These are phyloP conservation scores for Saccharomyces pastorianus DNA, from an alignment of 1,139 yeast species.

Conservation along the genomic window DNA sequence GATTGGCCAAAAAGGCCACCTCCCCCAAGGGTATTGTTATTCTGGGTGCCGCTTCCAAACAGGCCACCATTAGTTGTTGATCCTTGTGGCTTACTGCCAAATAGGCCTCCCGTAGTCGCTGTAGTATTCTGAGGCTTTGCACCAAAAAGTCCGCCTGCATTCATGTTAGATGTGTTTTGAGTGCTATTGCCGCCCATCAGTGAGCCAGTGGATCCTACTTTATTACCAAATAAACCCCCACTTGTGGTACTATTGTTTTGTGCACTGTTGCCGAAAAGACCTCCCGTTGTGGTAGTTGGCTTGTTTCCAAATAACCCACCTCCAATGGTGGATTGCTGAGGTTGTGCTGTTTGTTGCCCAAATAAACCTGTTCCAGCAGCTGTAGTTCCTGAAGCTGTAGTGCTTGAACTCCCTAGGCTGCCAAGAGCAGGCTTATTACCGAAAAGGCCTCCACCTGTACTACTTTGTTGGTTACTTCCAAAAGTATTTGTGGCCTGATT, in stretches of 20 bases:
- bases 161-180: constrained; percentile 5
- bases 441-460: constrained; percentile 18
- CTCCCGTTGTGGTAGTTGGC: constrained; percentile 8
- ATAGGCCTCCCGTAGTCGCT: constrained; percentile 17
- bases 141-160: constrained; percentile 19
- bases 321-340: constrained; percentile 8
- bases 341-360: constrained; percentile 5
- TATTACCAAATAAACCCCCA: constrained; percentile 21
- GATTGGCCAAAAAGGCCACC: constrained; percentile 32
- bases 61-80: constrained; percentile 26
- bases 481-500: not conserved
- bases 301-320: constrained; percentile 30
- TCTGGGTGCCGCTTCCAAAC: constrained; percentile 30
- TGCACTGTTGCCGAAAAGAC: constrained; percentile 7
- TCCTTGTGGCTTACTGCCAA: constrained; percentile 19
- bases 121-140: constrained; percentile 7
- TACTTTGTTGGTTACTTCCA: constrained; percentile 6
- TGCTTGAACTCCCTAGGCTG: not conserved
- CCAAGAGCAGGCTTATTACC: constrained; percentile 15
- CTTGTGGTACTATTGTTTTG: constrained; percentile 9
- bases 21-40: constrained; percentile 10
- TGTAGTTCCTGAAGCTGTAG: not conserved
- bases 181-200: constrained; percentile 11
- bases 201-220: not conserved
- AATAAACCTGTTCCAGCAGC: constrained; percentile 1